Evolutionary conservation across 1,139 yeast species (phyloP), one percentile per base, ranked within the genome.

Genomic region (Lizanozyma gosingica): DNA sequence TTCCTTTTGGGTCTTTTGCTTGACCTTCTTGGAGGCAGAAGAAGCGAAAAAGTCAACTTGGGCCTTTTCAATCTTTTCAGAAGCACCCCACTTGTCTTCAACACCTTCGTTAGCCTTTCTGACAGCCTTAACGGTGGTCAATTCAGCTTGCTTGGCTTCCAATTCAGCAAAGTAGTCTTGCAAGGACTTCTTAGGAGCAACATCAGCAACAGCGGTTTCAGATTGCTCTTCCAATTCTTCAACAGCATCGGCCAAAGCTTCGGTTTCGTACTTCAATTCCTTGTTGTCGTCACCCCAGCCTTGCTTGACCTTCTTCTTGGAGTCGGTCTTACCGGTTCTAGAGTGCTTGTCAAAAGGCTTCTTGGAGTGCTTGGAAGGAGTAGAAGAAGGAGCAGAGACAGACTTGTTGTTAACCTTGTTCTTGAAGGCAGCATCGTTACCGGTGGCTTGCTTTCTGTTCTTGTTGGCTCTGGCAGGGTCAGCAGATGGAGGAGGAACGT

Each of bases 371-470:
- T 74, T 72, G 47, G 74, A 52, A 38, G 72, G 64, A 44, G 76
- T 69, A 37, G 71, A 47, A 38, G 75, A 66, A 61, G 86, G 80
- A 46, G 73, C 82, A 49, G 78, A 71, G 51, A 76, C 76, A 45
- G 74, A 63, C 62, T 67, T 79, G 90, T 90, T 90, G 73, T 80
- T 78, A 60, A 65, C 58, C 73, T 78, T 81, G 77, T 73, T 79
- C 69, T 76, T 83, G 65, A 81, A 69, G 49, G 94, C 95, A 57
- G 87, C 95, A 60, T 88, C 96, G 73, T 87, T 90, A 64, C 95
- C 95, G 53, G 82, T 66, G 45, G 80, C 68, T 63, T 75, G 75
- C 60, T 81, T 71, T 66, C 71, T 60, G 66, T 73, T 74, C 68
- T 85, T 83, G 71, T 74, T 83, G 54, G 95, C 90, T 70, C 75